Evolutionary conservation across 1,284 basidiomycete genomes (phyloP).

Genomic region (Laetiporus sulphureus): DNA sequence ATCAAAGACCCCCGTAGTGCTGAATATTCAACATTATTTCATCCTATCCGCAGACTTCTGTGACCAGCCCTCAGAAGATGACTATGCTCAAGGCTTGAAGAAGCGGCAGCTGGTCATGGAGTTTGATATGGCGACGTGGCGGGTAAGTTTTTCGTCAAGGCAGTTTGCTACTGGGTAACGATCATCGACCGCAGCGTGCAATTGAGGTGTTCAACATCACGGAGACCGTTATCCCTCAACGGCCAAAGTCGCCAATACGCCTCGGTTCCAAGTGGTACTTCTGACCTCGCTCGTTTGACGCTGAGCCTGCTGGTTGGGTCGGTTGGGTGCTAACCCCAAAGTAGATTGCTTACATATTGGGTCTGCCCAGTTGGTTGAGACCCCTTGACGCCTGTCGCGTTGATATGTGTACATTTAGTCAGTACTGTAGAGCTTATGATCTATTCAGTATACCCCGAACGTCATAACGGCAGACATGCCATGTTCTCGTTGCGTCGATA

Average conservation of each 20-base stretch:
- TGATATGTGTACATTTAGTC: too few relatives aligned
- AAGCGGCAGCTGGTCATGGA: conserved; percentile 84
- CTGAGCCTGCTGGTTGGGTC: too few relatives aligned
- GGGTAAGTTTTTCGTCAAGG: conserved; percentile 38
- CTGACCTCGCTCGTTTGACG: too few relatives aligned
- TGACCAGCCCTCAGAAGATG: conserved; percentile 55
- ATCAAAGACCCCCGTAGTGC: neutral
- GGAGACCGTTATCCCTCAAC: conserved; percentile 59
- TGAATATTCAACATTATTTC: neutral
- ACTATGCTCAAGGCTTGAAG: conserved; percentile 55
- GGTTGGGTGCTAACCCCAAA: too few relatives aligned
- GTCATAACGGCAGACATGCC: too few relatives aligned
- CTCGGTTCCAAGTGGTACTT: conserved; percentile 68
- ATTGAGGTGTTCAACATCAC: conserved; percentile 78
- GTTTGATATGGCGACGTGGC: conserved; percentile 79
- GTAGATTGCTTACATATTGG: too few relatives aligned
- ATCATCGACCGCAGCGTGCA: conserved; percentile 45
- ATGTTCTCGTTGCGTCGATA: too few relatives aligned
- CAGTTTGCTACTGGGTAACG: neutral
- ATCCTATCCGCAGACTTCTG: conserved; percentile 41
- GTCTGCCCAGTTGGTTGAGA: too few relatives aligned
- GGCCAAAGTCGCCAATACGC: conserved; percentile 45
- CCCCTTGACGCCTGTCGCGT: too few relatives aligned
- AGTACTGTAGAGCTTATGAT: too few relatives aligned
- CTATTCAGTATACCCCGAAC: too few relatives aligned